Evolutionary conservation across 495 filamentous ascomycete species (phyloP), one percentile per base, ranked within the genome.

Genomic region (Trypethelium eluteriae): DNA sequence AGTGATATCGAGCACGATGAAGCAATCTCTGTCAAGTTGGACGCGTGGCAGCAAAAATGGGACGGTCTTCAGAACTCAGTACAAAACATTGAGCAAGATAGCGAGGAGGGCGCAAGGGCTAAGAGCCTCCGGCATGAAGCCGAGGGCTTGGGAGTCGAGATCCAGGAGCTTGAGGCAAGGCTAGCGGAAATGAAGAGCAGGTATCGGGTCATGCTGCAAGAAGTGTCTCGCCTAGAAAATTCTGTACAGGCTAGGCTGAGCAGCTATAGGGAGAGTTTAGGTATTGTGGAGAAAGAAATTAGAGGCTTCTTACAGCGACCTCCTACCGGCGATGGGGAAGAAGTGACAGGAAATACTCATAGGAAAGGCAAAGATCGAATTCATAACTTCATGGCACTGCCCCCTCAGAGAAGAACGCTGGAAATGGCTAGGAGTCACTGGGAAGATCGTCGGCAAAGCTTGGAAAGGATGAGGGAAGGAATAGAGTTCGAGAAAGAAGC

Each of bases 351-450:
- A 69, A 49, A 34, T 70, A 35, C 61, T 64, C 10, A 65, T 64
- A 41, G 68, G 75, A 12, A 71, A 80, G 67, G 70, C 68, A 3
- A 72, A 49, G 11, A 74, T 74, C 12, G 76, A 76, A 38, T 39
- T 2, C 61, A 68, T 16, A 9, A 10, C 14, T 59, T 59, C 10
- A 36, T 85, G 67, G 80, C 82, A 3, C 73, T 96, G 47, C 84
- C 88, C 5, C 80, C 83, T 0, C 84, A 87, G 72, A 81, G 90
- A 34, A 79, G 92, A 62, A 96, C 91, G 2, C 76, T 91, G 25
- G 85, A 85, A 36, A 89, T 95, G 85, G 90, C 89, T 0, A 83
- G 81, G 67, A 88, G 92, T 56, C 86, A 89, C 74, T 96, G 89
- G 88, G 79, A 81, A 39, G 79, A 78, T 6, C 90, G 94, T 74